phyloP scores from a whole-genome alignment of 2,329 filamentous ascomycete species.

The Falciphora oryzae region DNA sequence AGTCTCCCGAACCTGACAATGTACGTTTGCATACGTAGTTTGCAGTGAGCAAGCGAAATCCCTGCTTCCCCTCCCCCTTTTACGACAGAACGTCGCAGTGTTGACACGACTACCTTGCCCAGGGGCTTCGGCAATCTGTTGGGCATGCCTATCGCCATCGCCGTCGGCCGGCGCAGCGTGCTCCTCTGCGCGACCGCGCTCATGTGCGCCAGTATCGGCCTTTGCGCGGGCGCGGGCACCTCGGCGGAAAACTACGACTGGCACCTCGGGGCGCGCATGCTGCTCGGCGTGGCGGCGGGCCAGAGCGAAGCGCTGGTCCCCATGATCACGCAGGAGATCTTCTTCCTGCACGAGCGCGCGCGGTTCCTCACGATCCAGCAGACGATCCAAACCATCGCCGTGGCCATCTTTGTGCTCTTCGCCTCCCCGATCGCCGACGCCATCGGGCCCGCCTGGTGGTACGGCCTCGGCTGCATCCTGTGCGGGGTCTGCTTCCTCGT shows the following conservation, averaged over 20 bases:
- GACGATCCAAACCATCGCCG: constrained; percentile 32
- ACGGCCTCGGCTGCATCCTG: constrained; percentile 32
- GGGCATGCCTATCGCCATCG: constrained; percentile 29
- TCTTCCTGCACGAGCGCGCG: constrained; percentile 38
- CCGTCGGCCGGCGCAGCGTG: constrained; percentile 28
- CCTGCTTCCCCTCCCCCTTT: no score
- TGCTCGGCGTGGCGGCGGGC: constrained; percentile 33
- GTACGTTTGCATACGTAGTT: no score
- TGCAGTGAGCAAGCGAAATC: no score
- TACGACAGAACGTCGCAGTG: no score
- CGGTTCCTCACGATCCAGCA: constrained; percentile 34
- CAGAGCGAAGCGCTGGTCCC: constrained; percentile 37
- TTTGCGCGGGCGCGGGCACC: constrained; percentile 20
- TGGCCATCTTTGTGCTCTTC: constrained; percentile 31
- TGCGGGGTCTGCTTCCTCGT: constrained; percentile 27
- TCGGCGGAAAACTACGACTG: constrained; percentile 21
- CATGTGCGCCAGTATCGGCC: not conserved
- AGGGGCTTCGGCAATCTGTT: constrained; percentile 26
- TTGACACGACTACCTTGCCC: no score
- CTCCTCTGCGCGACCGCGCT: constrained; percentile 25
- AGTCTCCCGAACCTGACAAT: constrained; percentile 27
- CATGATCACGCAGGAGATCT: constrained; percentile 34
- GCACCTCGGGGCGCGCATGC: constrained; percentile 31
- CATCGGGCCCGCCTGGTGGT: constrained; percentile 37
- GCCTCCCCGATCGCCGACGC: constrained; percentile 35